Evolutionary conservation across 1,139 yeast genomes (phyloP).

Genomic region (Yamadazyma sp.): DNA sequence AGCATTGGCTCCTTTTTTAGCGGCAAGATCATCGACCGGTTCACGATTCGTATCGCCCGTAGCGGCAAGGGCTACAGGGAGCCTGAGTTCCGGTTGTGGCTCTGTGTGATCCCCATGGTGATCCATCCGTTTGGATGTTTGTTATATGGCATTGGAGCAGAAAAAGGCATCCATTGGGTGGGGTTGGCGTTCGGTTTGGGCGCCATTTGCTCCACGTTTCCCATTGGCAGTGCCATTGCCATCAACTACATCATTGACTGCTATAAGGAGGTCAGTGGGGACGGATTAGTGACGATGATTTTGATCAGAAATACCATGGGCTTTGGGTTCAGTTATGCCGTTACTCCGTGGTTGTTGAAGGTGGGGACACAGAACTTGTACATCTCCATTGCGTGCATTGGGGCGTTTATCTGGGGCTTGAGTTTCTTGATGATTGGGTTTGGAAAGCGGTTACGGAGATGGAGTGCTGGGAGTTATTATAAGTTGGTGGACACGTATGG

Average conservation of each 20-base stretch:
- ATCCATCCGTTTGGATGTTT: slow-evolving; percentile 19
- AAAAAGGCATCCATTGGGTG: slow-evolving; percentile 23
- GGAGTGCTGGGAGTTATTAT: slow-evolving; percentile 22
- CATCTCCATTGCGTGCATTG: slow-evolving; percentile 22
- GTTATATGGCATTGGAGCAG: slow-evolving; percentile 24
- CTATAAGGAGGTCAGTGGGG: slow-evolving; percentile 22
- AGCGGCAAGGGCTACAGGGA: slow-evolving; percentile 28
- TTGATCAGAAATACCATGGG: slow-evolving; percentile 23
- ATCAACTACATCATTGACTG: slow-evolving; percentile 23
- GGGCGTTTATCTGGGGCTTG: slow-evolving; percentile 23
- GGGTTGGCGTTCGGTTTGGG: slow-evolving; percentile 24
- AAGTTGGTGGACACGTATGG: slow-evolving; percentile 20
- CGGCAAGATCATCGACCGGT: slow-evolving; percentile 34
- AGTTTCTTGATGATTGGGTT: slow-evolving; percentile 23
- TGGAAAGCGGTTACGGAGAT: slow-evolving; percentile 23
- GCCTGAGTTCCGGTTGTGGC: slow-evolving; percentile 30
- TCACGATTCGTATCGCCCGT: slow-evolving; percentile 24
- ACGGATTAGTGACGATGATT: slow-evolving; percentile 23
- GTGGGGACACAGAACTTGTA: slow-evolving; percentile 22
- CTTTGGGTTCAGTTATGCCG: slow-evolving; percentile 23
- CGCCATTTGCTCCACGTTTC: slow-evolving; percentile 21
- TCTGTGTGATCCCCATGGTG: slow-evolving; percentile 25
- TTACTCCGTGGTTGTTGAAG: slow-evolving; percentile 22
- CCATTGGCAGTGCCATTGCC: slow-evolving; percentile 22
- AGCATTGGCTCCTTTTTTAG: slow-evolving; percentile 29